These are phyloP conservation scores for Rhododendron griersonianum DNA, from an alignment of 148 eudicot species.

Conservation along the genomic window DNA sequence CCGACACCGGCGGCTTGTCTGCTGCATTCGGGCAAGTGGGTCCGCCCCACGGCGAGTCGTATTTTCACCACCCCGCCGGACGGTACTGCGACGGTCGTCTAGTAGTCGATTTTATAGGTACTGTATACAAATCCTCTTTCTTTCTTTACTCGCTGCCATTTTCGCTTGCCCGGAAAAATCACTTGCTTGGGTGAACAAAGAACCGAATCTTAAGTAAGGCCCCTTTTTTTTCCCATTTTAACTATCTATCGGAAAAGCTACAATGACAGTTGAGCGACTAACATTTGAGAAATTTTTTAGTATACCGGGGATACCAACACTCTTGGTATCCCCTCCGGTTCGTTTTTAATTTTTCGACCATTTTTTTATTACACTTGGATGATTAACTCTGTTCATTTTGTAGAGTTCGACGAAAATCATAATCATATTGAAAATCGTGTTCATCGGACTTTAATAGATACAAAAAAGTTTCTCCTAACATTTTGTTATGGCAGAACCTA, in stretches of 20 bases:
- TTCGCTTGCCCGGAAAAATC: background rate
- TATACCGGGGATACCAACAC: too few relatives aligned
- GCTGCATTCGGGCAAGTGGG: conserved; percentile 79
- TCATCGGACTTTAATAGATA: too few relatives aligned
- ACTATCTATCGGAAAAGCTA: background rate
- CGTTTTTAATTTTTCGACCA: too few relatives aligned
- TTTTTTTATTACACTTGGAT: too few relatives aligned
- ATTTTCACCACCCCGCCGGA: conserved; percentile 63
- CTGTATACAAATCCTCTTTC: background rate
- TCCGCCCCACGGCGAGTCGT: conserved; percentile 67
- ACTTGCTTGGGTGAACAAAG: background rate
- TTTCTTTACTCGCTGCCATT: background rate
- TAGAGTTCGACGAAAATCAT: too few relatives aligned
- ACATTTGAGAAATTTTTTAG: background rate
- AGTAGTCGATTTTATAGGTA: conserved; percentile 77
- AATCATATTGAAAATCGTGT: too few relatives aligned
- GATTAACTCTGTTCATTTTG: too few relatives aligned
- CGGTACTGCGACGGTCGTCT: conserved; percentile 74
- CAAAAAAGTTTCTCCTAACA: background rate
- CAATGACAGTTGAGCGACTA: background rate
- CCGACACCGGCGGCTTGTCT: conserved; percentile 86
- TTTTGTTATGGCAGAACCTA: background rate
- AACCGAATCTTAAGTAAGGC: background rate
- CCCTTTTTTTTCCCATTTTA: background rate
- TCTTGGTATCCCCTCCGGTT: too few relatives aligned